A percentile compares a stretch with the other conserved stretches of the same genome.
Conservation (phyloP, 805 yeast genomes). For the Trichomonascus vanleenenianus region DNA sequence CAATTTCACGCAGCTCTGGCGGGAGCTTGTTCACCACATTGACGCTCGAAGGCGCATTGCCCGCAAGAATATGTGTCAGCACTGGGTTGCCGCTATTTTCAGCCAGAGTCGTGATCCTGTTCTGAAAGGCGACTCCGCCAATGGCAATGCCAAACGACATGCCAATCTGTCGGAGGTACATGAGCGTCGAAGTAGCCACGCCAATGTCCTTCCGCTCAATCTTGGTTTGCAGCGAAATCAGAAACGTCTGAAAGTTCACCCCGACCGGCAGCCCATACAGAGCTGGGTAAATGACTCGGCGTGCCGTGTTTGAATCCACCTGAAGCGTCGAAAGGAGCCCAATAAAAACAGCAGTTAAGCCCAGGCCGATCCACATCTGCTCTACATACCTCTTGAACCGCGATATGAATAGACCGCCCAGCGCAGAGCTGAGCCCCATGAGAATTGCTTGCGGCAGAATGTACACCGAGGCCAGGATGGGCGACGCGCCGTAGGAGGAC, state of each 20-base stretch:
- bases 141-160: conserved; percentile 38
- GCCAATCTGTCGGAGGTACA: conserved; percentile 34
- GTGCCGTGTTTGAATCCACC: conserved; percentile 30
- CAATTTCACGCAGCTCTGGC: conserved; percentile 4
- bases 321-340: conserved; percentile 39
- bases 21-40: conserved; percentile 13
- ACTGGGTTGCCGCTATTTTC: conserved; percentile 9
- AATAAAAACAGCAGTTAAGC: conserved; percentile 35
- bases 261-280: conserved; percentile 44
- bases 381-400: conserved; percentile 37
- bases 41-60: conserved; percentile 16
- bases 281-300: conserved; percentile 40
- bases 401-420: conserved; percentile 41
- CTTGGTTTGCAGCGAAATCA: conserved; percentile 41
- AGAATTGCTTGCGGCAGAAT: conserved; percentile 38
- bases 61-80: conserved; percentile 10
- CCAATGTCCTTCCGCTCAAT: conserved; percentile 45
- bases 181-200: conserved; percentile 39
- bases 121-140: conserved; percentile 36
- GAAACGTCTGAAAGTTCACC: conserved; percentile 38
- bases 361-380: conserved; percentile 31
- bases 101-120: conserved; percentile 31
- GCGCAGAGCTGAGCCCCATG: conserved; percentile 36
- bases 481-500: conserved; percentile 35
- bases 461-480: conserved; percentile 36